phyloP scores from a whole-genome alignment of 257 asterid genomes.

The Asclepias syriaca region DNA sequence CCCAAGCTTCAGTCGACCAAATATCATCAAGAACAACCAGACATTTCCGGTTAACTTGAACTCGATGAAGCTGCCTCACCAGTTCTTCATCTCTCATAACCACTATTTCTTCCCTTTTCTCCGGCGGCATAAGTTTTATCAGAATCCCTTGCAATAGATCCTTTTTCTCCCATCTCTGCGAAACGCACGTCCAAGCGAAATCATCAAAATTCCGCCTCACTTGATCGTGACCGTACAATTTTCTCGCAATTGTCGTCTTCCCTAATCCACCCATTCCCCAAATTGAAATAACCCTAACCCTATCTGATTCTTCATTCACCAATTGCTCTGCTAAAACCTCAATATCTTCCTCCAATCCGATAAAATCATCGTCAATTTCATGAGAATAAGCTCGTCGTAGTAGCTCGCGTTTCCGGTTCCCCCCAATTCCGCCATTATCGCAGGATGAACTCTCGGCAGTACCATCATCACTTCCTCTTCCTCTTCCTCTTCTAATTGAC shows the following conservation, averaged over 20 bases:
- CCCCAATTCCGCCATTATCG: background rate
- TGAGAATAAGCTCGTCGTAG: conserved; percentile 33
- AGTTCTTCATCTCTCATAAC: background rate
- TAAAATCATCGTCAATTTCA: conserved; percentile 32
- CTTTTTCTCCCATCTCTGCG: background rate
- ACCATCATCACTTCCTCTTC: conserved; percentile 2
- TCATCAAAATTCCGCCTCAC: background rate
- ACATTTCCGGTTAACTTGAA: background rate
- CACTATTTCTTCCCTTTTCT: background rate
- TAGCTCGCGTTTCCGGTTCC: conserved; percentile 15
- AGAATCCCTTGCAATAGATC: conserved; percentile 1
- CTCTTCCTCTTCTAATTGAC: too few species aligned
- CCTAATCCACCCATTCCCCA: conserved; percentile 38
- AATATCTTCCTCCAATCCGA: conserved; percentile 29
- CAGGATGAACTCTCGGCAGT: background rate
- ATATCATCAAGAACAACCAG: conserved; percentile 1
- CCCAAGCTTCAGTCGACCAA: background rate
- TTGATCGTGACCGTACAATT: background rate
- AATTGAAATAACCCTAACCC: conserved; percentile 21
- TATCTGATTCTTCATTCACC: conserved; percentile 13
- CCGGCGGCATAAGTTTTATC: background rate
- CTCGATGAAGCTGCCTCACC: background rate
- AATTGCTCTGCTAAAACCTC: conserved; percentile 20
- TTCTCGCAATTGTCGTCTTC: background rate
- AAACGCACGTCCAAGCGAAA: conserved; percentile 6